Evolutionary conservation across 1,139 yeast species (phyloP).

Genomic region (Pneumocystis canis): DNA sequence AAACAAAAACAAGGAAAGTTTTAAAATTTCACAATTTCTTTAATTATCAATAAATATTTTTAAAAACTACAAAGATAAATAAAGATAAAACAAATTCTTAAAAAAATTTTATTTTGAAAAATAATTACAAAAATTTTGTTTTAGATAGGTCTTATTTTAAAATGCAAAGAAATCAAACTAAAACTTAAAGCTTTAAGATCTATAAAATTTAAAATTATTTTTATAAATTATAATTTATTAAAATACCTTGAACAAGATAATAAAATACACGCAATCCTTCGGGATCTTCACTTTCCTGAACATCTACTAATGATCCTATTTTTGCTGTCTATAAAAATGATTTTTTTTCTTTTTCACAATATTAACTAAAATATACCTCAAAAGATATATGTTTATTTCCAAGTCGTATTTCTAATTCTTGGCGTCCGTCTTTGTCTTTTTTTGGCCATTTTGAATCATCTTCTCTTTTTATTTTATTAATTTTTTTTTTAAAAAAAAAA

Average conservation of each 20-base stretch:
- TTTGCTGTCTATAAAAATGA: constrained; percentile 24
- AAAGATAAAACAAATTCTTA: background rate
- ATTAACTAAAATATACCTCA: constrained; percentile 19
- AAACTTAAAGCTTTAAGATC: constrained; percentile 33
- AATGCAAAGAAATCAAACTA: constrained; percentile 32
- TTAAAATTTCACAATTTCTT: no score
- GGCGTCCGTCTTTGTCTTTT: constrained; percentile 31
- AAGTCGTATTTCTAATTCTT: constrained; percentile 30
- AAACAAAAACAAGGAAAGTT: no score
- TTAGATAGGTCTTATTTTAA: constrained; percentile 23
- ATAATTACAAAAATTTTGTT: background rate
- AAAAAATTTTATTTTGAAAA: background rate
- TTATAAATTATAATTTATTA: background rate
- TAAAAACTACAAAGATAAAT: background rate
- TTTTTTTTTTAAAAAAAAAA: background rate
- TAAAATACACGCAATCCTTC: constrained; percentile 32
- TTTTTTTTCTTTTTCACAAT: constrained; percentile 5
- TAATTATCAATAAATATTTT: background rate
- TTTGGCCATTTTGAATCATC: constrained; percentile 32
- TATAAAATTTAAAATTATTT: background rate
- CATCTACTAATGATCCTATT: constrained; percentile 35
- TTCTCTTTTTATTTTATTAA: constrained; percentile 20
- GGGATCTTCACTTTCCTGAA: constrained; percentile 28
- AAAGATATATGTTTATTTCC: constrained; percentile 29
- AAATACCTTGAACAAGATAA: constrained; percentile 26